These are phyloP conservation scores for Bisporella sp. DNA, from an alignment of 2,329 filamentous ascomycete genomes.

Conservation along the genomic window DNA sequence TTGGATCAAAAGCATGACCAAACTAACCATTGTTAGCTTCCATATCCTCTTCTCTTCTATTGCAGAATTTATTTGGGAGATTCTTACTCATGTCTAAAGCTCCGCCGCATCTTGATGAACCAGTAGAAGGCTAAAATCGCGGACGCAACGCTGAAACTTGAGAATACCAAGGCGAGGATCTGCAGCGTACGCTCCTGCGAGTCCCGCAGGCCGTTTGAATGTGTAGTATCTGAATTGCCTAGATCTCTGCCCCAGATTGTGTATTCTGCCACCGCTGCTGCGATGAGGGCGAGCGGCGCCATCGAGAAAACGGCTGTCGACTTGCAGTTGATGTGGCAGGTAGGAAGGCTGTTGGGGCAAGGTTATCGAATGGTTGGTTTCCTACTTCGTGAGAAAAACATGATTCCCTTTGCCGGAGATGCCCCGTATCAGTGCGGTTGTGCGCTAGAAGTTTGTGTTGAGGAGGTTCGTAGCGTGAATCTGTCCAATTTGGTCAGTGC, in stretches of 20 bases:
- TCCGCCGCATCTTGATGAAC: conserved; percentile 67
- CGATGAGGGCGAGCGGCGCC: neutral
- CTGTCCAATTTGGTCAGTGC: too few species aligned
- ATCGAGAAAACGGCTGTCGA: neutral
- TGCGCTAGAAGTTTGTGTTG: too few species aligned
- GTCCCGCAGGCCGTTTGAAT: conserved; percentile 3
- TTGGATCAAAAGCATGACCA: conserved; percentile 68
- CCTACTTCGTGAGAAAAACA: too few species aligned
- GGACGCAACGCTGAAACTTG: conserved; percentile 49
- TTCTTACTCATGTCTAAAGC: conserved; percentile 64
- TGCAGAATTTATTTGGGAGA: neutral
- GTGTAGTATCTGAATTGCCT: neutral
- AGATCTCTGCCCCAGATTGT: neutral
- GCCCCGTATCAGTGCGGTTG: too few species aligned
- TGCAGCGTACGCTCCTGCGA: conserved; percentile 20
- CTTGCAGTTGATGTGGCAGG: too few species aligned
- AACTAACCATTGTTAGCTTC: conserved; percentile 34
- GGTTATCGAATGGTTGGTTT: too few species aligned
- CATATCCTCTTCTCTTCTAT: neutral
- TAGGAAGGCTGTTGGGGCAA: too few species aligned
- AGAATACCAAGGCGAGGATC: conserved; percentile 29
- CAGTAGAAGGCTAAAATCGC: conserved; percentile 57
- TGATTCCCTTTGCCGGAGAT: too few species aligned
- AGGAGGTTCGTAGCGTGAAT: too few species aligned
- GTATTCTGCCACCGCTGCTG: neutral